Percentiles rank a stretch among this genome's conserved stretches.
Evolutionary conservation across 2,329 filamentous ascomycete species (phyloP).

Genomic region (Venturia carpophila): DNA sequence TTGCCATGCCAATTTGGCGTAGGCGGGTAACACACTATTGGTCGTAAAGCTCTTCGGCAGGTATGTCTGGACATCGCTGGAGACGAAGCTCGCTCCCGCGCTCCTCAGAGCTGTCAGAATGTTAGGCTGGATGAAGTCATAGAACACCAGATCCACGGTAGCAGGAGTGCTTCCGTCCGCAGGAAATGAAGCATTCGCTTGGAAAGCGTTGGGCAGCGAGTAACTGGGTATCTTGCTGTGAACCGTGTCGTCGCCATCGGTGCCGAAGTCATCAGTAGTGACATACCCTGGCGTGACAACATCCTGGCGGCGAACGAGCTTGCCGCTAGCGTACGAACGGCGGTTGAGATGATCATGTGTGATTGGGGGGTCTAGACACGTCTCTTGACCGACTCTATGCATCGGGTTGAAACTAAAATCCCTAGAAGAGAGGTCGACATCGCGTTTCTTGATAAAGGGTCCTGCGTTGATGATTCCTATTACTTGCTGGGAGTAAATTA

Average conservation of each 20-base stretch:
- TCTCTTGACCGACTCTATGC: constrained; percentile 34
- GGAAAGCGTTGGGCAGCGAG: constrained; percentile 43
- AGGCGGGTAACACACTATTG: constrained; percentile 35
- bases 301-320: constrained; percentile 44
- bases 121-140: constrained; percentile 41
- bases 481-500: constrained; percentile 24
- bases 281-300: constrained; percentile 43
- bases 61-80: constrained; percentile 31
- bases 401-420: constrained; percentile 33
- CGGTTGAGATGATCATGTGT: constrained; percentile 25
- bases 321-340: constrained; percentile 26
- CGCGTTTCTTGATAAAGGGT: constrained; percentile 28
- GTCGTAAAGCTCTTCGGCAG: constrained; percentile 36
- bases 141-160: constrained; percentile 46
- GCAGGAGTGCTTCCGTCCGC: constrained; percentile 35
- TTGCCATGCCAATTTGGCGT: constrained; percentile 37
- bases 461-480: constrained; percentile 39
- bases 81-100: constrained; percentile 29
- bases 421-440: constrained; percentile 24
- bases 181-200: constrained; percentile 44
- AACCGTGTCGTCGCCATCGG: constrained; percentile 48
- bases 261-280: constrained; percentile 51
- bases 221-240: constrained; percentile 44
- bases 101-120: constrained; percentile 32
- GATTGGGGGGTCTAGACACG: constrained; percentile 43